These are phyloP conservation scores for Lepidium aucheri DNA, from an alignment of 345 rosid genomes.

Conservation along the genomic window DNA sequence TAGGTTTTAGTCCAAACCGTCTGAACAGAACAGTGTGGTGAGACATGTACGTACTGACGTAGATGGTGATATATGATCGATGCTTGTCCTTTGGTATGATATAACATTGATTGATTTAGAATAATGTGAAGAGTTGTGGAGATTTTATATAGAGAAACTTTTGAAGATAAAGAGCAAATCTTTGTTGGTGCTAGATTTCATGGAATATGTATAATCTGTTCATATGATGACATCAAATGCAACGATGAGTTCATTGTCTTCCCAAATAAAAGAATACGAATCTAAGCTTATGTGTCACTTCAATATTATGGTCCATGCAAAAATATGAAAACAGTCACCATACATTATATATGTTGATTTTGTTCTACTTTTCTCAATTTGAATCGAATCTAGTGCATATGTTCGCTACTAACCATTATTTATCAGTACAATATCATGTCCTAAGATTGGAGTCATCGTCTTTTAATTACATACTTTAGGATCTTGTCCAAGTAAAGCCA, in stretches of 20 bases:
- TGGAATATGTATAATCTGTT: conserved; percentile 13
- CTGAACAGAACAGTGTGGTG: background rate
- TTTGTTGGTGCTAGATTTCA: conserved; percentile 2
- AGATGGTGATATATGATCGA: background rate
- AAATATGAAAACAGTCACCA: background rate
- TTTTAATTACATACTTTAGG: too few relatives aligned
- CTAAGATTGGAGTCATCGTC: too few relatives aligned
- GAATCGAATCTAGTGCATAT: too few relatives aligned
- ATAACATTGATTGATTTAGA: background rate
- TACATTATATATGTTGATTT: background rate
- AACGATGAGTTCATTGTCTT: conserved; percentile 28
- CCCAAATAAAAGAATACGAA: conserved; percentile 17
- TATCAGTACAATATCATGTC: too few relatives aligned
- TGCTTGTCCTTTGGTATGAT: background rate
- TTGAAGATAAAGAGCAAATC: conserved; percentile 7
- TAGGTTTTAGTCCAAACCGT: too few relatives aligned
- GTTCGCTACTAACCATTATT: too few relatives aligned
- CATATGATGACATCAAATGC: conserved; percentile 29
- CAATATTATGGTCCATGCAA: conserved; percentile 17
- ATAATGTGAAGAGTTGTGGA: background rate
- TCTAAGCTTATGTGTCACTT: conserved; percentile 13
- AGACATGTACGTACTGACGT: background rate
- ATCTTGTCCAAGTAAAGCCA: too few relatives aligned
- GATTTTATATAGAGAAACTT: conserved; percentile 10
- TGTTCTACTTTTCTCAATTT: background rate